Percentiles rank a stretch among this genome's conserved stretches.
These are phyloP conservation scores for Candida boleticola DNA, from an alignment of 805 yeast genomes.

Conservation along the genomic window DNA sequence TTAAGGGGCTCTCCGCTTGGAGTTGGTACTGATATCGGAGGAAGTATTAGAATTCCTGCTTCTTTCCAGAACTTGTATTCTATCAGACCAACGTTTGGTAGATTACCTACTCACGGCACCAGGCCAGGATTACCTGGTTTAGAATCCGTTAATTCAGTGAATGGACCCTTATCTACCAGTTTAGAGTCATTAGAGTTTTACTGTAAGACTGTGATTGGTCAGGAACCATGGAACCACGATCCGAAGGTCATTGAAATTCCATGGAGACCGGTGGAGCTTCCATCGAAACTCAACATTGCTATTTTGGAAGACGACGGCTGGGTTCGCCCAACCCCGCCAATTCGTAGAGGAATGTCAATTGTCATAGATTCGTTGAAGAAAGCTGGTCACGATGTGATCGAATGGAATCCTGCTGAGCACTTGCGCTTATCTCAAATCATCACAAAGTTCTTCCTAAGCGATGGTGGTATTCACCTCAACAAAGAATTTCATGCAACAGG, in stretches of 20 bases:
- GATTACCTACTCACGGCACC: slow-evolving; percentile 38
- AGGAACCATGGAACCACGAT: slow-evolving; percentile 48
- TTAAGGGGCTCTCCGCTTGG: slow-evolving; percentile 49
- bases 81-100: slow-evolving; percentile 44
- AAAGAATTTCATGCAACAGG: slow-evolving; percentile 35
- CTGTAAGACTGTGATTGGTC: slow-evolving; percentile 32
- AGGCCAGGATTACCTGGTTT: slow-evolving; percentile 35
- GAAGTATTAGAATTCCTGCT: slow-evolving; percentile 50
- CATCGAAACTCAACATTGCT: slow-evolving; percentile 43
- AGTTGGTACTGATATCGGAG: slow-evolving; percentile 56
- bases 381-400: slow-evolving; percentile 52
- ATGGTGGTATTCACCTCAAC: slow-evolving; percentile 41
- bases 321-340: slow-evolving; percentile 56
- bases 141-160: slow-evolving; percentile 37
- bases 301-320: slow-evolving; percentile 43
- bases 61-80: slow-evolving; percentile 40
- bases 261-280: slow-evolving; percentile 40
- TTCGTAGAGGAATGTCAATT: slow-evolving; percentile 42
- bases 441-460: slow-evolving; percentile 41
- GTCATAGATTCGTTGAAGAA: slow-evolving; percentile 29
- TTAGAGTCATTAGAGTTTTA: slow-evolving; percentile 39
- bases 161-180: slow-evolving; percentile 47
- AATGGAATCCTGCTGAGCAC: slow-evolving; percentile 45
- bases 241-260: slow-evolving; percentile 51
- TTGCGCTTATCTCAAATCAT: slow-evolving; percentile 27